Conservation (phyloP, 2,329 filamentous ascomycete genomes). For the Diaporthe humulicola region DNA sequence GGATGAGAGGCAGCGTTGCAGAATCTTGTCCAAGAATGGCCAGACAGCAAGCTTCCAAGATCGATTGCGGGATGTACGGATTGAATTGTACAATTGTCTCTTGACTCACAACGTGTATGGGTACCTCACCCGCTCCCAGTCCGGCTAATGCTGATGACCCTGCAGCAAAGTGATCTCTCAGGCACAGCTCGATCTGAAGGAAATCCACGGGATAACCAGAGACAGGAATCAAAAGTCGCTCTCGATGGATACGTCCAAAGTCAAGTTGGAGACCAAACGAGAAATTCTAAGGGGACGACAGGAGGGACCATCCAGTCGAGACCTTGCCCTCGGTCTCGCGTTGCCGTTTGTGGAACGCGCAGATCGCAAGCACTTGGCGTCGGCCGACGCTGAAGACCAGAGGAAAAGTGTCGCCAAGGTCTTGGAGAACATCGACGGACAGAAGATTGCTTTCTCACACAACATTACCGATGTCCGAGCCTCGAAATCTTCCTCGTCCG, state of each 20-base stretch:
- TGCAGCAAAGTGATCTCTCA: not conserved
- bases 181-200: constrained; percentile 11
- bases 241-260: not conserved
- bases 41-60: not conserved
- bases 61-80: not conserved
- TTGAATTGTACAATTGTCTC: not conserved
- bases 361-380: not conserved
- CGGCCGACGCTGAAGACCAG: not conserved
- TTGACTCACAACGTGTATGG: not conserved
- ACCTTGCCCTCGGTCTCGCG: not conserved
- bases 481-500: not conserved
- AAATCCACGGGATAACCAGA: not conserved
- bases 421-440: not conserved
- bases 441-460: not conserved
- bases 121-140: not conserved
- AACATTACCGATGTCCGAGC: not conserved
- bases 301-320: not conserved
- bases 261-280: not conserved
- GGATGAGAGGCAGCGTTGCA: not conserved
- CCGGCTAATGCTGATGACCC: not conserved
- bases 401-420: not conserved
- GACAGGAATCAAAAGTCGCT: not conserved
- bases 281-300: not conserved
- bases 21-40: not conserved
- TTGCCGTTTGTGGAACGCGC: constrained; percentile 1